phyloP scores from a whole-genome alignment of 768 basidiomycete genomes.

The Suillus subaureus region DNA sequence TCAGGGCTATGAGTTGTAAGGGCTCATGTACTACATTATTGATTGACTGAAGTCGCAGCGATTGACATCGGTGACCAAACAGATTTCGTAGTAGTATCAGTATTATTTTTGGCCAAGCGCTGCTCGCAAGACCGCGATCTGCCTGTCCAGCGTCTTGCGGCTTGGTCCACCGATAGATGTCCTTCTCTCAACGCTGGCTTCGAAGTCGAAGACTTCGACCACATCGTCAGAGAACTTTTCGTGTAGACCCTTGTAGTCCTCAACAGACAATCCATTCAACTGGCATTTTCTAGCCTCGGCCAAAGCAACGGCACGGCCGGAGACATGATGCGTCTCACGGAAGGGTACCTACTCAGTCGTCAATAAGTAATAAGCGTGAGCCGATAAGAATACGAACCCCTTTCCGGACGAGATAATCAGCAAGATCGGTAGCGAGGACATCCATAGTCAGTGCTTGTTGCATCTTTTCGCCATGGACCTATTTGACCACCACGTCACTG shows the following conservation, averaged over 20 bases:
- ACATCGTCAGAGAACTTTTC: slow-evolving; percentile 84
- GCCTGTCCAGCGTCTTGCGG: slow-evolving; percentile 79
- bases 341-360: slow-evolving; percentile 77
- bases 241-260: slow-evolving; percentile 78
- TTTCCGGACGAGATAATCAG: slow-evolving; percentile 98
- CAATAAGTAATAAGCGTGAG: slow-evolving; percentile 7
- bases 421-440: slow-evolving; percentile 97
- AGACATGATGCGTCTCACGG: slow-evolving; percentile 98
- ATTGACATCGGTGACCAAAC: not conserved
- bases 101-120: slow-evolving; percentile 41
- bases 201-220: slow-evolving; percentile 87
- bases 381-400: slow-evolving; percentile 62
- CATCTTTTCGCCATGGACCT: slow-evolving; percentile 95
- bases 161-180: slow-evolving; percentile 93
- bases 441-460: slow-evolving; percentile 90
- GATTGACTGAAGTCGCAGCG: not conserved
- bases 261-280: slow-evolving; percentile 76
- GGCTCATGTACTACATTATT: not conserved
- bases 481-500: slow-evolving; percentile 7
- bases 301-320: slow-evolving; percentile 93
- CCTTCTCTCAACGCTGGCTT: slow-evolving; percentile 90
- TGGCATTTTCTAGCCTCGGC: slow-evolving; percentile 84
- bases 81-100: not conserved
- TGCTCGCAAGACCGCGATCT: slow-evolving; percentile 75
- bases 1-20: not conserved